phyloP scores from a whole-genome alignment of 768 basidiomycete genomes.

The Lanmaoa pseudosensibilis region DNA sequence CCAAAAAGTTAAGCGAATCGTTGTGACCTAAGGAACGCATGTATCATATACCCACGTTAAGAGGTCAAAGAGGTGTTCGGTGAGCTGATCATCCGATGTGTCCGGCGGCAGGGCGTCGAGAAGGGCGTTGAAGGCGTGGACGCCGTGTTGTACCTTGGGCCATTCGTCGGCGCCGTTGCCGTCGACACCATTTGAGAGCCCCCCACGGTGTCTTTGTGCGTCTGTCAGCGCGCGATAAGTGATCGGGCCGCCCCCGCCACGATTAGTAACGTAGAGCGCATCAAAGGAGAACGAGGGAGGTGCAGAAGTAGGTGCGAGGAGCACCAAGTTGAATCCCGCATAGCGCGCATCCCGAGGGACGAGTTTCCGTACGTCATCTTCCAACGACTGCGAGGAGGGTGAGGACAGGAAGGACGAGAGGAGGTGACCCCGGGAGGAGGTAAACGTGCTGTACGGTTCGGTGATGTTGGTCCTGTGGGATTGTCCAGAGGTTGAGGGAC shows the following conservation, averaged over 20 bases:
- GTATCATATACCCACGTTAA: constrained; percentile 59
- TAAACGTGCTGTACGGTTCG: constrained; percentile 51
- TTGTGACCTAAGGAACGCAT: background rate
- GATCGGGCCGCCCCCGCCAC: constrained; percentile 64
- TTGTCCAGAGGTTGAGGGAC: background rate
- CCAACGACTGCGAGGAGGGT: constrained; percentile 45
- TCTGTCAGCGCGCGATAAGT: constrained; percentile 50
- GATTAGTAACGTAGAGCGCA: constrained; percentile 63
- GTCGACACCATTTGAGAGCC: constrained; percentile 76
- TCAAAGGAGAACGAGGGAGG: constrained; percentile 43
- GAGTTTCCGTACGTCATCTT: constrained; percentile 49
- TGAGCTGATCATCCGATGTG: constrained; percentile 51
- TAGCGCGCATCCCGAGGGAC: constrained; percentile 51
- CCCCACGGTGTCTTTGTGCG: constrained; percentile 52
- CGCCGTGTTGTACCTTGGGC: constrained; percentile 73
- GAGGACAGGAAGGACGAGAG: constrained; percentile 67
- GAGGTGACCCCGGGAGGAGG: constrained; percentile 67
- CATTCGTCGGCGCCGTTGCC: constrained; percentile 58
- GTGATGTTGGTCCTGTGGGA: constrained; percentile 79
- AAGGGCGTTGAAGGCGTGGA: constrained; percentile 43
- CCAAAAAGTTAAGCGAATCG: constrained; percentile 5
- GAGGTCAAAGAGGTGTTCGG: constrained; percentile 59
- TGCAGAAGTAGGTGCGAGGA: constrained; percentile 46
- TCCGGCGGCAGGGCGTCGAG: constrained; percentile 39
- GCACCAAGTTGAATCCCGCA: constrained; percentile 81